Conservation (phyloP, 1,284 basidiomycete genomes). For the Anthracocystis walkeri region DNA sequence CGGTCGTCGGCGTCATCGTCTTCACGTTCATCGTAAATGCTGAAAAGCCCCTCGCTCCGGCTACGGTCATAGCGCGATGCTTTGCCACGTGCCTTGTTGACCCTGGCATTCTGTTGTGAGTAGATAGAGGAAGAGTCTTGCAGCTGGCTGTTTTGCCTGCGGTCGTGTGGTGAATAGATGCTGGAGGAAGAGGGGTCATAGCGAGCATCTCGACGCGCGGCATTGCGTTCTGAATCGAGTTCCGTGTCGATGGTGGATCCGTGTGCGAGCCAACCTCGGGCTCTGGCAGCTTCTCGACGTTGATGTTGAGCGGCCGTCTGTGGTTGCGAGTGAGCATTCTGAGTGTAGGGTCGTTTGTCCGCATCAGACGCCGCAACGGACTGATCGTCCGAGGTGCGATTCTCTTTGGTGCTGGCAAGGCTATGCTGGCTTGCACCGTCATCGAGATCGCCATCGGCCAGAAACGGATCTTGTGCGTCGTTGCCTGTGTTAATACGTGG, state of each 20-base stretch:
- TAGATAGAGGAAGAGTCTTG: constrained; percentile 32
- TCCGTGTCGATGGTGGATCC: constrained; percentile 41
- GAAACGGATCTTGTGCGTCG: constrained; percentile 50
- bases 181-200: constrained; percentile 22
- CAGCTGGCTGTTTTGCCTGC: constrained; percentile 17
- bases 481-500: constrained; percentile 6
- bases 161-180: constrained; percentile 21
- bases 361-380: constrained; percentile 13
- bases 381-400: constrained; percentile 19
- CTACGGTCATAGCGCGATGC: constrained; percentile 11
- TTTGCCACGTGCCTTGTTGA: constrained; percentile 28
- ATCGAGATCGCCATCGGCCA: constrained; percentile 53
- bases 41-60: constrained; percentile 27
- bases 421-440: constrained; percentile 38
- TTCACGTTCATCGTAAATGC: constrained; percentile 43
- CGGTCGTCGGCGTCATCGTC: constrained; percentile 26
- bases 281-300: constrained; percentile 22
- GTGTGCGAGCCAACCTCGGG: constrained; percentile 53
- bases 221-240: not conserved
- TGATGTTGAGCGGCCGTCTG: constrained; percentile 22
- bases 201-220: constrained; percentile 1
- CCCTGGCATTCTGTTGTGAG: constrained; percentile 6
- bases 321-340: constrained; percentile 5
- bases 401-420: constrained; percentile 33
- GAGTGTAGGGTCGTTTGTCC: constrained; percentile 2